Conservation (phyloP, 306 rosid genomes). For the Myrica gale region DNA sequence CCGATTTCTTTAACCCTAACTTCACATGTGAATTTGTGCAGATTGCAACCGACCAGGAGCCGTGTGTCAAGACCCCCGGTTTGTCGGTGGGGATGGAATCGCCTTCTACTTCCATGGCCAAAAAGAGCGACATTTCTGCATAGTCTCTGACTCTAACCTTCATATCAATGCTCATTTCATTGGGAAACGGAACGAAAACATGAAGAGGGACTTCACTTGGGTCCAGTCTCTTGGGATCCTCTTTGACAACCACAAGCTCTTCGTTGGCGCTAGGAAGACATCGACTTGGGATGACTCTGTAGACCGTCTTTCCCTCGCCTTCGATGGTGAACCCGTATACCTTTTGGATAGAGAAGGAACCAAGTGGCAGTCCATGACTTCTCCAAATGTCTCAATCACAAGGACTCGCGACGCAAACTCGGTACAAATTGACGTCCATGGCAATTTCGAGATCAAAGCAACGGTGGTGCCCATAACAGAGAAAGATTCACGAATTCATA, state of each 20-base stretch:
- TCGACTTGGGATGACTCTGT: conserved; percentile 23
- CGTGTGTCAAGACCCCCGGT: conserved; percentile 45
- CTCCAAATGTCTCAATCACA: not conserved
- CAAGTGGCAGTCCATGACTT: conserved; percentile 15
- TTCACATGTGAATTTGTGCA: not conserved
- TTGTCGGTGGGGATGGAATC: conserved; percentile 62
- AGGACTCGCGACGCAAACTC: conserved; percentile 10
- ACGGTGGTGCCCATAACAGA: conserved; percentile 26
- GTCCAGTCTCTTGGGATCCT: conserved; percentile 37
- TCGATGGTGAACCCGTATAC: conserved; percentile 19
- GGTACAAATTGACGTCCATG: conserved; percentile 26
- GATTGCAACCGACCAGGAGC: conserved; percentile 38
- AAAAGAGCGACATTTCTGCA: conserved; percentile 33
- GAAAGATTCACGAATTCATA: conserved; percentile 20
- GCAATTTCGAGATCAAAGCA: conserved; percentile 29
- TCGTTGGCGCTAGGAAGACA: conserved; percentile 26
- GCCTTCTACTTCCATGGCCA: conserved; percentile 50
- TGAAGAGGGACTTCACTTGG: conserved; percentile 66
- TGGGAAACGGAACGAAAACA: conserved; percentile 26
- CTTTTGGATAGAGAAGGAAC: conserved; percentile 12
- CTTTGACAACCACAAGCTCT: conserved; percentile 30
- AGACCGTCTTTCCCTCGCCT: conserved; percentile 26
- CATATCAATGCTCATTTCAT: conserved; percentile 40
- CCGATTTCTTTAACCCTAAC: not conserved
- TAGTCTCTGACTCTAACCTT: conserved; percentile 34